Conservation (phyloP, 2,329 filamentous ascomycete species). For the Paecilomyces sp. region DNA sequence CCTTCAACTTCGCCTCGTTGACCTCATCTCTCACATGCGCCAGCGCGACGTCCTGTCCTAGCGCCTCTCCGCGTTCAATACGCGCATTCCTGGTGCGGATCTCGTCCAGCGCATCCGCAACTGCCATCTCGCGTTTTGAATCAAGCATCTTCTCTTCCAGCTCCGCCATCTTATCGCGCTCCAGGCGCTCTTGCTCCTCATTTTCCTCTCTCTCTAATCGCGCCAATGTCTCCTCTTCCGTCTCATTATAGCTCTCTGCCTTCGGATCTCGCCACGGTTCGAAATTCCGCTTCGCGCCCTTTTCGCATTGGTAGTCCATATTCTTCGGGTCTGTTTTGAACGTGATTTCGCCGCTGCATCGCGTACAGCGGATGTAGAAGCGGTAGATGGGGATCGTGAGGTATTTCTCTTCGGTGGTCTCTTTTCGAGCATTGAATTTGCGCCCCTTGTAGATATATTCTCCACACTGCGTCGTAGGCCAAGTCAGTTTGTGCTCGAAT, state of each 20-base stretch:
- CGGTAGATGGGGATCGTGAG: conserved; percentile 78
- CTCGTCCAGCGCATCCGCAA: conserved; percentile 91
- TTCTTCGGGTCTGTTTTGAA: conserved; percentile 94
- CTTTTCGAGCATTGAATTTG: conserved; percentile 94
- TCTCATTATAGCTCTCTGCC: conserved; percentile 57
- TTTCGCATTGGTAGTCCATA: conserved; percentile 74
- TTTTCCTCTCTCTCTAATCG: conserved; percentile 70
- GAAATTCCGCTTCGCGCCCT: conserved; percentile 84
- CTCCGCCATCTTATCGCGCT: conserved; percentile 89
- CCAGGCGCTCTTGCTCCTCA: conserved; percentile 56
- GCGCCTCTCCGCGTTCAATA: conserved; percentile 67
- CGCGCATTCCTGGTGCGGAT: conserved; percentile 87
- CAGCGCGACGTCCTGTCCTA: conserved; percentile 49
- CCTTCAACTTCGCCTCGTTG: conserved; percentile 52
- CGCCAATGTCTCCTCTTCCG: conserved; percentile 79
- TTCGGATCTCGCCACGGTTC: conserved; percentile 77
- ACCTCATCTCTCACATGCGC: conserved; percentile 54
- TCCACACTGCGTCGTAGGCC: conserved; percentile 41
- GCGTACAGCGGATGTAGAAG: conserved; percentile 86
- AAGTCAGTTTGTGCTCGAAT: not conserved
- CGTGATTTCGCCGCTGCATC: conserved; percentile 79
- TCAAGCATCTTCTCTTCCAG: conserved; percentile 90
- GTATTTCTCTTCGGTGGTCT: conserved; percentile 86
- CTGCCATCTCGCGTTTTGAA: conserved; percentile 90
- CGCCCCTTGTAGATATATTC: conserved; percentile 89